Percentiles rank a stretch among this genome's conserved stretches.
Evolutionary conservation across 1,139 yeast species (phyloP).

Genomic region (Suhomyces panamericanus): DNA sequence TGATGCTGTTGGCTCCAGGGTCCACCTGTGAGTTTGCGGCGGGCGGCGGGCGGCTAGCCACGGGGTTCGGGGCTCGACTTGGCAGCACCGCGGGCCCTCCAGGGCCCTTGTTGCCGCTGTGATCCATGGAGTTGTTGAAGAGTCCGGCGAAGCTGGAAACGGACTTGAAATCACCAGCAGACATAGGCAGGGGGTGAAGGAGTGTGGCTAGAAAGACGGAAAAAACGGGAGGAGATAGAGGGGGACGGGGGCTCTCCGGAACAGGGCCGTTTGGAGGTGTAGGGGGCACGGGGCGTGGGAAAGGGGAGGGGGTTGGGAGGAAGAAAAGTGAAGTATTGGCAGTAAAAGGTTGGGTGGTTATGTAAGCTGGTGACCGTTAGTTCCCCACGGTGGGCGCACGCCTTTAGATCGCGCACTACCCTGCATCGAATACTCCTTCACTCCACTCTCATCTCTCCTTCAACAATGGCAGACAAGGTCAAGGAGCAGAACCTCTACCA

Average conservation of each 20-base stretch:
- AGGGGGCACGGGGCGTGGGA: neutral
- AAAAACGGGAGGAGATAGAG: neutral
- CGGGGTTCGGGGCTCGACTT: no score
- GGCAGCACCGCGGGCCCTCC: neutral
- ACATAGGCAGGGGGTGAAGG: constrained; percentile 1
- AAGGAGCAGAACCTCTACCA: constrained; percentile 65
- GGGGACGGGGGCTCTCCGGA: neutral
- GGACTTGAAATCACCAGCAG: constrained; percentile 2
- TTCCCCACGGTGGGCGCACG: constrained; percentile 11
- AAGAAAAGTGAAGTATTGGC: constrained; percentile 1
- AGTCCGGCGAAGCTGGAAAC: neutral
- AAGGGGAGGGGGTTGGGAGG: neutral
- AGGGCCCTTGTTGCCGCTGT: neutral
- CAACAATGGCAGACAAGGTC: constrained; percentile 62
- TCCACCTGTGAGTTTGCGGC: no score
- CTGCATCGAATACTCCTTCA: constrained; percentile 1
- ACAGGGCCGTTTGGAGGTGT: neutral
- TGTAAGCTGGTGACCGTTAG: constrained; percentile 8
- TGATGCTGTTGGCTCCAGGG: constrained; percentile 2
- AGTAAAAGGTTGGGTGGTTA: constrained; percentile 3
- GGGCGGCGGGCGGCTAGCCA: no score
- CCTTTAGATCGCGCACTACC: constrained; percentile 4
- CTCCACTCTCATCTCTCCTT: constrained; percentile 3
- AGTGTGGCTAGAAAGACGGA: neutral
- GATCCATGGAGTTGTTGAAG: neutral